Evolutionary conservation across 805 yeast species (phyloP).

Genomic region (Pichia ethanolica): DNA sequence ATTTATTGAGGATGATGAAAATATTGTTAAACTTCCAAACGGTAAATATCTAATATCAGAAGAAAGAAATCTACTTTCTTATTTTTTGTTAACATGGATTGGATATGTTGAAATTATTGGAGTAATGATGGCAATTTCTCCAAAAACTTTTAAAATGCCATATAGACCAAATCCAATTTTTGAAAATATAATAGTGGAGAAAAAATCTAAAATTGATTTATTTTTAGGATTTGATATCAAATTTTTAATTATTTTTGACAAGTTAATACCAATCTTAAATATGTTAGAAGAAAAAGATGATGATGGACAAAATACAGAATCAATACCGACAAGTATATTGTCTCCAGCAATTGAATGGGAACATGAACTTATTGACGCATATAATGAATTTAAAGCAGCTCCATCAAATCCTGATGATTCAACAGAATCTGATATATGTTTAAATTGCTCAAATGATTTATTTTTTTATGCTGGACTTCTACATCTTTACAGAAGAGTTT

Average conservation of each 20-base stretch:
- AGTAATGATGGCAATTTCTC: slow-evolving; percentile 6
- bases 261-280: slow-evolving; percentile 4
- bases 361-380: slow-evolving; percentile 1
- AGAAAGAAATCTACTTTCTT: slow-evolving; percentile 1
- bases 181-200: neutral
- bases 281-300: neutral
- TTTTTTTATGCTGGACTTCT: slow-evolving; percentile 6
- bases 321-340: slow-evolving; percentile 1
- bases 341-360: slow-evolving; percentile 9
- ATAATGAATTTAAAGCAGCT: slow-evolving; percentile 1
- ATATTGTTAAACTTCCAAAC: neutral
- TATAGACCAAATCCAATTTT: slow-evolving; percentile 3
- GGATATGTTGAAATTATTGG: slow-evolving; percentile 10
- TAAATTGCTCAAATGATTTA: slow-evolving; percentile 2
- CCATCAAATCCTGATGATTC: neutral
- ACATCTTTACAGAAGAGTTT: slow-evolving; percentile 5
- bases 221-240: slow-evolving; percentile 58
- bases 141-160: slow-evolving; percentile 6
- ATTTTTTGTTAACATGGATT: slow-evolving; percentile 7
- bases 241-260: slow-evolving; percentile 36
- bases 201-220: slow-evolving; percentile 39
- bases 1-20: neutral
- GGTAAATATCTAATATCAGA: slow-evolving; percentile 4
- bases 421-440: slow-evolving; percentile 1
- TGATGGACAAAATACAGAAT: neutral